phyloP scores from a whole-genome alignment of 2,329 filamentous ascomycete species.

The Neofusicoccum sp. region DNA sequence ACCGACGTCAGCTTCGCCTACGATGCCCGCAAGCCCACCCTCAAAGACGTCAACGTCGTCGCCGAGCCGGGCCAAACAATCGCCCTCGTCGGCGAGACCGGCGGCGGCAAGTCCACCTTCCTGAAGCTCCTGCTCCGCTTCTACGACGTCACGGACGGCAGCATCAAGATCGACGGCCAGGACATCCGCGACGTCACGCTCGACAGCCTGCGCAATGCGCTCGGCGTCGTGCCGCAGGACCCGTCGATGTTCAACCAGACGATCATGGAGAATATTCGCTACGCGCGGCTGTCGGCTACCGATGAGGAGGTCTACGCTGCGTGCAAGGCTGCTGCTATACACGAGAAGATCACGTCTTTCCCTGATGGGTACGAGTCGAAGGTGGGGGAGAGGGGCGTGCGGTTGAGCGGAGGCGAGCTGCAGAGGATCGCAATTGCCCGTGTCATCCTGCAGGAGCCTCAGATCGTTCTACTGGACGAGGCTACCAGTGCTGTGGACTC shows the following conservation, averaged over 20 bases:
- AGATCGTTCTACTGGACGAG: conserved; percentile 73
- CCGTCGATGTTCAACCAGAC: conserved; percentile 46
- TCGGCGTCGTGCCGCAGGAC: conserved; percentile 47
- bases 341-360: conserved; percentile 7
- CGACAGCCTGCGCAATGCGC: conserved; percentile 54
- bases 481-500: conserved; percentile 70
- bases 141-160: conserved; percentile 55
- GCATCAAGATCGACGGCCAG: conserved; percentile 56
- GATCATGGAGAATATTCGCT: conserved; percentile 43
- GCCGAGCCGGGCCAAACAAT: conserved; percentile 55
- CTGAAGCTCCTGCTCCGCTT: conserved; percentile 59
- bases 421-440: conserved; percentile 78
- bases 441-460: conserved; percentile 67
- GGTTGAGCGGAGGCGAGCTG: conserved; percentile 82
- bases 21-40: conserved; percentile 54
- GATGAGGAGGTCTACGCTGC: conserved; percentile 53
- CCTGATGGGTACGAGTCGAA: conserved; percentile 68
- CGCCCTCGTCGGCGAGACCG: conserved; percentile 60
- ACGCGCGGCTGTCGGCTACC: conserved; percentile 52
- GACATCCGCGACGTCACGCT: conserved; percentile 59
- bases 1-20: conserved; percentile 50
- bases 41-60: conserved; percentile 55
- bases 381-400: conserved; percentile 77
- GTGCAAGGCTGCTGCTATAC: conserved; percentile 37
- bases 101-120: conserved; percentile 60